Evolutionary conservation across 1,284 basidiomycete genomes (phyloP).

Genomic region (Serendipita sp.): DNA sequence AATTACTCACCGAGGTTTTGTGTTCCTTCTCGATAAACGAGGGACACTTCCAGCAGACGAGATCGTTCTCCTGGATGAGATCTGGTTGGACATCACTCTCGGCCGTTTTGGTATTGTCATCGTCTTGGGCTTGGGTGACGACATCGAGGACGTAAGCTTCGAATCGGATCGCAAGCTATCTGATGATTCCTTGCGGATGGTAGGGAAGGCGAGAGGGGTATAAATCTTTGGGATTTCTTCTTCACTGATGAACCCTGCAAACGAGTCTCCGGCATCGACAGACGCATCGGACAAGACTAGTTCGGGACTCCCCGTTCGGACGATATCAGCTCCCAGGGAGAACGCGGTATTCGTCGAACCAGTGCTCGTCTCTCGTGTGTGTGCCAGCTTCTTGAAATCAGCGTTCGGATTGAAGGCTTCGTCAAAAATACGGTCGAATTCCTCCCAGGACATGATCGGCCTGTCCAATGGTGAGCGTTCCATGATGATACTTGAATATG

Average conservation of each 20-base stretch:
- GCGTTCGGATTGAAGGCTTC: not conserved
- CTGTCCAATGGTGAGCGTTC: not conserved
- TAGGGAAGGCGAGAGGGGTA: not conserved
- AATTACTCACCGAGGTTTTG: not conserved
- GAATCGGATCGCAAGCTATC: conserved; percentile 3
- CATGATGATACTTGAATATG: not conserved
- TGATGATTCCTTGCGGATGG: not conserved
- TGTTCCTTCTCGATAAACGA: not conserved
- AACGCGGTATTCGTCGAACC: not conserved
- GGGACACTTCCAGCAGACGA: conserved; percentile 1
- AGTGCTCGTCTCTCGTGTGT: not conserved
- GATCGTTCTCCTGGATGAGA: conserved; percentile 1
- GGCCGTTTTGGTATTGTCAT: not conserved
- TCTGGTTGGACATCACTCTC: conserved; percentile 1
- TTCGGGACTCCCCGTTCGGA: not conserved
- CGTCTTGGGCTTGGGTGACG: not conserved
- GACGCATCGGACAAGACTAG: conserved; percentile 3
- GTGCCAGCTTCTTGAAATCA: not conserved
- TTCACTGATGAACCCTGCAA: conserved; percentile 3
- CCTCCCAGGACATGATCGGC: conserved; percentile 4
- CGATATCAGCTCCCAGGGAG: not conserved
- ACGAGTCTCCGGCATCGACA: not conserved
- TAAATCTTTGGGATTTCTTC: conserved; percentile 5
- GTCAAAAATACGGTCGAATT: not conserved
- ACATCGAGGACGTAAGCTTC: not conserved